phyloP scores from a whole-genome alignment of 352 stramenopile species.

The Phytophthora kernoviae region DNA sequence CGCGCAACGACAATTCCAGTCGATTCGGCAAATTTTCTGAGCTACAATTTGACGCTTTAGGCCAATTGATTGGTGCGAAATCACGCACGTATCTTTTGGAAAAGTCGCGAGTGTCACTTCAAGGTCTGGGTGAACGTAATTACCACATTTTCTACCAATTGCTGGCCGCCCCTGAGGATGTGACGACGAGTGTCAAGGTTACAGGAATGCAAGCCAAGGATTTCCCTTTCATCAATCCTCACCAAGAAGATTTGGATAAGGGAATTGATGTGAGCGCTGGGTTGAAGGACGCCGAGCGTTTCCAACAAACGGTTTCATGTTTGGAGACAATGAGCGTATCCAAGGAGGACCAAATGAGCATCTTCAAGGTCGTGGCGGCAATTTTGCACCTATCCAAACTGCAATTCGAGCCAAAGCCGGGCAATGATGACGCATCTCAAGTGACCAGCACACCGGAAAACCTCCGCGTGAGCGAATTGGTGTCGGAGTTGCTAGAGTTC shows the following conservation, averaged over 20 bases:
- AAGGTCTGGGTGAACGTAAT: constrained; percentile 95
- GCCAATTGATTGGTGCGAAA: constrained; percentile 78
- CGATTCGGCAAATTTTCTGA: constrained; percentile 97
- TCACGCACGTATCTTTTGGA: constrained; percentile 89
- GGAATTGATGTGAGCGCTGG: constrained; percentile 53
- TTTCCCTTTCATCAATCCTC: constrained; percentile 82
- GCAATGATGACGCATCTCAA: constrained; percentile 73
- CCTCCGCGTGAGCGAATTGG: constrained; percentile 44
- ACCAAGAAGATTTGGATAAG: constrained; percentile 35
- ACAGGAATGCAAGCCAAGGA: constrained; percentile 70
- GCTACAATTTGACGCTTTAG: constrained; percentile 93
- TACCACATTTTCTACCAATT: constrained; percentile 99
- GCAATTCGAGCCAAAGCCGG: constrained; percentile 57
- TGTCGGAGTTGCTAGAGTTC: constrained; percentile 74
- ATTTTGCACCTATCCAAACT: constrained; percentile 85
- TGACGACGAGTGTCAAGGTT: constrained; percentile 70
- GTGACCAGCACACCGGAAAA: constrained; percentile 61
- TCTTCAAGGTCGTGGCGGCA: constrained; percentile 78
- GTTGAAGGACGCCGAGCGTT: constrained; percentile 75
- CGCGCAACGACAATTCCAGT: constrained; percentile 95
- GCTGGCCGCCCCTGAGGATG: constrained; percentile 57
- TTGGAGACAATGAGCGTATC: constrained; percentile 79
- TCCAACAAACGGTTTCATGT: constrained; percentile 74
- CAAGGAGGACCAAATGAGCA: constrained; percentile 72
- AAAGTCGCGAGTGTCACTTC: constrained; percentile 89